These are phyloP conservation scores for Quercus berberidifolia DNA, from an alignment of 306 rosid species.

Conservation along the genomic window DNA sequence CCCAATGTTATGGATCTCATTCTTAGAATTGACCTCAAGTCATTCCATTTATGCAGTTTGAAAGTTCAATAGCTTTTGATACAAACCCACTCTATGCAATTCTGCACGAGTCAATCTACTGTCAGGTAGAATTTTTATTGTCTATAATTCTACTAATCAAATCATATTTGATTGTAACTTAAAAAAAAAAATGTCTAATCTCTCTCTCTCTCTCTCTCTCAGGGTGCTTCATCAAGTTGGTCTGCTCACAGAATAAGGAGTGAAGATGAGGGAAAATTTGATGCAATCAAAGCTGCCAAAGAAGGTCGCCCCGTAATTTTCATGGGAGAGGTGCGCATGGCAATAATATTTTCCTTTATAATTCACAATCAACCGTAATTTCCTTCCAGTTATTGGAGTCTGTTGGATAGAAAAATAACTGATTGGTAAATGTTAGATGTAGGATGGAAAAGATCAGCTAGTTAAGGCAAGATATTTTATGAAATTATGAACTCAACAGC, in stretches of 20 bases:
- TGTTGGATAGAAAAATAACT: background rate
- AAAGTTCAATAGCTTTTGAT: conserved; percentile 46
- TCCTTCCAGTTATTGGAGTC: background rate
- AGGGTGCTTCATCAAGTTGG: conserved; percentile 85
- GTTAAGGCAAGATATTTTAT: background rate
- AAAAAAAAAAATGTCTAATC: background rate
- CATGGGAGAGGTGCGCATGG: conserved; percentile 77
- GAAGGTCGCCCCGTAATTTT: conserved; percentile 63
- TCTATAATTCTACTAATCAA: conserved; percentile 2
- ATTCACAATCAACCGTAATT: background rate
- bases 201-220: conserved; percentile 1
- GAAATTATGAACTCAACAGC: background rate
- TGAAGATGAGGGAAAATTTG: conserved; percentile 57
- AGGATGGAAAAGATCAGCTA: too few relatives aligned
- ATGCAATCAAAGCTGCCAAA: conserved; percentile 56
- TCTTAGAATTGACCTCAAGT: conserved; percentile 18
- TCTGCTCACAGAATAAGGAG: conserved; percentile 62
- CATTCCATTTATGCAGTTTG: conserved; percentile 55
- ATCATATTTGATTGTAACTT: background rate
- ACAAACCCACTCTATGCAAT: conserved; percentile 86
- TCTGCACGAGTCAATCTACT: conserved; percentile 79
- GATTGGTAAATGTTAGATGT: background rate
- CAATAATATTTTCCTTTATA: conserved; percentile 1
- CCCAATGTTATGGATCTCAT: conserved; percentile 17
- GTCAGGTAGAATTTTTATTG: conserved; percentile 56